Evolutionary conservation across 805 yeast genomes (phyloP).

Genomic region (Hanseniaspora singularis): DNA sequence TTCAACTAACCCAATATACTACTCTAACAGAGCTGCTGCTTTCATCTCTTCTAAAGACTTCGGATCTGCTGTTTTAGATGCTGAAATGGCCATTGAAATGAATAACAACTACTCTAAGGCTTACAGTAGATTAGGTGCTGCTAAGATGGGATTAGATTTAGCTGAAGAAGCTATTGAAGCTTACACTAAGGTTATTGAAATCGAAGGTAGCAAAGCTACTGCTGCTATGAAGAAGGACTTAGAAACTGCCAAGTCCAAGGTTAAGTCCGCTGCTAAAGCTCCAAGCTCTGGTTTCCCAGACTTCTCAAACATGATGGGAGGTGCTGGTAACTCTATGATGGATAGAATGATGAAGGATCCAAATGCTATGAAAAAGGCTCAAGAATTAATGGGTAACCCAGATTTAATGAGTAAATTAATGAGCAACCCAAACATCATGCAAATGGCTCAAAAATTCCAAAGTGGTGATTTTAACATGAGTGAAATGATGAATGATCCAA

Average conservation of each 20-base stretch:
- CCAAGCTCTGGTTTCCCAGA: conserved; percentile 56
- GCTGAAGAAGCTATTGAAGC: conserved; percentile 83
- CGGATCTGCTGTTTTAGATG: conserved; percentile 70
- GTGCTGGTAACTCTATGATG: conserved; percentile 33
- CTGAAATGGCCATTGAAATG: conserved; percentile 62
- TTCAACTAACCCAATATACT: conserved; percentile 68
- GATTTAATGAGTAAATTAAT: conserved; percentile 58
- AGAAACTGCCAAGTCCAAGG: conserved; percentile 83
- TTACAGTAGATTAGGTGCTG: conserved; percentile 88
- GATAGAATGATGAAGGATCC: conserved; percentile 75
- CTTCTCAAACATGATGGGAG: conserved; percentile 54
- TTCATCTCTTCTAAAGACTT: conserved; percentile 67
- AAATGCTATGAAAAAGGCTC: conserved; percentile 82
- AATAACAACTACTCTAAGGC: conserved; percentile 83
- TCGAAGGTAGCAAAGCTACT: conserved; percentile 73
- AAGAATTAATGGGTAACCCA: conserved; percentile 78
- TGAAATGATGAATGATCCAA: conserved; percentile 72
- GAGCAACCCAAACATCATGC: conserved; percentile 67
- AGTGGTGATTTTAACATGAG: conserved; percentile 55
- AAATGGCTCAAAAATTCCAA: conserved; percentile 71
- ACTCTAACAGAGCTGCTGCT: conserved; percentile 95
- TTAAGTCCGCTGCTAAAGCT: conserved; percentile 35
- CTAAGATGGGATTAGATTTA: conserved; percentile 88
- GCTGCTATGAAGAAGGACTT: conserved; percentile 88
- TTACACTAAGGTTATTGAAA: conserved; percentile 72